phyloP scores from a whole-genome alignment of 208 protist genomes.

The Crithidia sp. region DNA sequence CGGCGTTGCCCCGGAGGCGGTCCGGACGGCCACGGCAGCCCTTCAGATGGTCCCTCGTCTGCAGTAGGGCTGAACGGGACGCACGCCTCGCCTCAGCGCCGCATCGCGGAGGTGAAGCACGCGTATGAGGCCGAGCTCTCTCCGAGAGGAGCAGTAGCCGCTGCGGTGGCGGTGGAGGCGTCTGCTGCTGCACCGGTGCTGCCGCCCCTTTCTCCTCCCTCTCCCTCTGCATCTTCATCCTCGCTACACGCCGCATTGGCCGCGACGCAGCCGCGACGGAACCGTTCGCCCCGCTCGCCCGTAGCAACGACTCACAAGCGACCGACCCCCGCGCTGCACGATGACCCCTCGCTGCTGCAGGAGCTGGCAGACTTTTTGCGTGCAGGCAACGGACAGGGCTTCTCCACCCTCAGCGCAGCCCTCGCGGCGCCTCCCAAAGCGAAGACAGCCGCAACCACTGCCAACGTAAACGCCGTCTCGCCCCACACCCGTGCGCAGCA shows the following conservation, averaged over 20 bases:
- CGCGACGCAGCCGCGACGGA: not conserved
- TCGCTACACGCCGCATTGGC: not conserved
- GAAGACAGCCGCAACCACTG: too few species aligned
- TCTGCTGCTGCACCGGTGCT: not conserved
- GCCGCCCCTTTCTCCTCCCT: too few species aligned
- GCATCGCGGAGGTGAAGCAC: too few species aligned
- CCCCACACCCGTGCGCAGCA: not conserved
- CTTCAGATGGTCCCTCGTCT: too few species aligned
- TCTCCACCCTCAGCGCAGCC: slow-evolving; percentile 25
- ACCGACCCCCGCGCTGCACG: not conserved
- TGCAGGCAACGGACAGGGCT: slow-evolving; percentile 18
- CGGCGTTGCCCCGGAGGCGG: slow-evolving; percentile 1
- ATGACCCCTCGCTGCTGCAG: slow-evolving; percentile 15
- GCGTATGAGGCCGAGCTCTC: too few species aligned
- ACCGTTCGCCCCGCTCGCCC: not conserved
- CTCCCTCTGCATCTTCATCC: not conserved
- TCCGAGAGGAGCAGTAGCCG: too few species aligned
- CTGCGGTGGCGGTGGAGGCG: not conserved
- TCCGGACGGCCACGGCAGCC: too few species aligned
- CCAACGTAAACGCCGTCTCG: not conserved
- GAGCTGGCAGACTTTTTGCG: slow-evolving; percentile 31
- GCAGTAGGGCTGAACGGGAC: too few species aligned
- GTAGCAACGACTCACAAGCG: not conserved
- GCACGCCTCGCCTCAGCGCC: too few species aligned
- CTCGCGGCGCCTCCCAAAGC: not conserved